Evolutionary conservation across 2,329 filamentous ascomycete genomes (phyloP), one percentile per base, ranked within the genome.

Genomic region (Diaporthe ampelina): DNA sequence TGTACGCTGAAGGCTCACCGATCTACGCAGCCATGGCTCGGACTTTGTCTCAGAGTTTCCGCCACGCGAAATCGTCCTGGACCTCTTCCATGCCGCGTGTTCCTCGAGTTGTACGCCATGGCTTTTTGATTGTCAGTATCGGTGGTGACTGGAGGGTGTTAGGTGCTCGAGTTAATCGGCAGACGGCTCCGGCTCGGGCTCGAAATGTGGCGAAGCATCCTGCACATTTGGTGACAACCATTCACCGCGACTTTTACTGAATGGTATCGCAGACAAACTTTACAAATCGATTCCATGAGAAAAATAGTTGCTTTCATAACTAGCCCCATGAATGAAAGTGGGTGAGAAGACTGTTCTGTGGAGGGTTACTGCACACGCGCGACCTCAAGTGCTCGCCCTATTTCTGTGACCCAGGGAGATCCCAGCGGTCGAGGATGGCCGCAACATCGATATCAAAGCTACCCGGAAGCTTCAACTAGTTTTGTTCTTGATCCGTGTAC

Each of bases 11-110:
- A 45, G 56, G 61, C 35, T 52, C 65, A 73, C 65, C 74, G 74
- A 75, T 75, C 74, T 50, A 65, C 68, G 58, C 74, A 75, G 74
- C 74, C 74, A 69, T 75, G 72, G 74, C 72, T 69, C 65, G 74
- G 54, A 29, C 52, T 19, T 57, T 72, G 74, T 75, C 72, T 75
- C 74, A 75, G 67, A 58, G 21, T n/a, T 48, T 32, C 56, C 57
- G 56, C 69, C 69, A 40, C 45, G 69, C 56, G 48, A 59, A 37
- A 54, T n/a, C 69, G 32, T 71, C 56, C 29, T 17, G 37, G 52
- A 15, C 40, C 48, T 54, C 24, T 70, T 26, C 26, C 40, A 48
- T 21, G 69, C 40, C 35, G 24, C 24, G 56, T 35, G 15, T 37
- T n/a, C 35, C 43, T 29, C 21, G 43, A 40, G 50, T n/a, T 61